A percentile compares a stretch with the other conserved stretches of the same genome.
These are phyloP conservation scores for Nakazawaea wyomingensis DNA, from an alignment of 805 yeast species.

Conservation along the genomic window DNA sequence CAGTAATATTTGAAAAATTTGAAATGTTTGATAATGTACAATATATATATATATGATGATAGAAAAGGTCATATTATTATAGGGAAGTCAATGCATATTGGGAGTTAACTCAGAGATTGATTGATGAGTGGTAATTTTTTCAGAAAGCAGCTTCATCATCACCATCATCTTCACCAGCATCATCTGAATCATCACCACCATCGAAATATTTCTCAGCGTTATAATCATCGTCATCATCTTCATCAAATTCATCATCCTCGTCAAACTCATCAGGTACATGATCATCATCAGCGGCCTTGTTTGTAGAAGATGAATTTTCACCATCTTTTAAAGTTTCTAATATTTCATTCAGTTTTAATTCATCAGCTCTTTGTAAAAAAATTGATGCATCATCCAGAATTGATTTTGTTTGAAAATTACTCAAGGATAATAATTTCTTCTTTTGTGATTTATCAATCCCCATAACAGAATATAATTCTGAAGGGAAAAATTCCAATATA, in stretches of 20 bases:
- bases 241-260: constrained; percentile 67
- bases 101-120: too few species aligned
- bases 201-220: constrained; percentile 79
- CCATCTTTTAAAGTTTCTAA: constrained; percentile 34
- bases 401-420: constrained; percentile 28
- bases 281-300: constrained; percentile 27
- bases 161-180: constrained; percentile 51
- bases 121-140: too few species aligned
- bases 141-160: constrained; percentile 69
- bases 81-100: too few species aligned
- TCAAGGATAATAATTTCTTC: constrained; percentile 40
- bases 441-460: constrained; percentile 53
- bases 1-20: too few species aligned
- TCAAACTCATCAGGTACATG: constrained; percentile 38
- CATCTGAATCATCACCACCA: constrained; percentile 58
- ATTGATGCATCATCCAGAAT: constrained; percentile 6
- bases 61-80: too few species aligned
- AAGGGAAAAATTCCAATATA: constrained; percentile 65
- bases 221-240: constrained; percentile 73
- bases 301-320: constrained; percentile 18
- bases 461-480: constrained; percentile 69
- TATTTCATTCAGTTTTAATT: constrained; percentile 23
- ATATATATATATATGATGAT: not conserved
- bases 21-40: not conserved
- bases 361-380: constrained; percentile 15